Percentiles rank a stretch among this genome's conserved stretches.
phyloP scores from a whole-genome alignment of 1,284 basidiomycete genomes.

The Cronartium ribicola region DNA sequence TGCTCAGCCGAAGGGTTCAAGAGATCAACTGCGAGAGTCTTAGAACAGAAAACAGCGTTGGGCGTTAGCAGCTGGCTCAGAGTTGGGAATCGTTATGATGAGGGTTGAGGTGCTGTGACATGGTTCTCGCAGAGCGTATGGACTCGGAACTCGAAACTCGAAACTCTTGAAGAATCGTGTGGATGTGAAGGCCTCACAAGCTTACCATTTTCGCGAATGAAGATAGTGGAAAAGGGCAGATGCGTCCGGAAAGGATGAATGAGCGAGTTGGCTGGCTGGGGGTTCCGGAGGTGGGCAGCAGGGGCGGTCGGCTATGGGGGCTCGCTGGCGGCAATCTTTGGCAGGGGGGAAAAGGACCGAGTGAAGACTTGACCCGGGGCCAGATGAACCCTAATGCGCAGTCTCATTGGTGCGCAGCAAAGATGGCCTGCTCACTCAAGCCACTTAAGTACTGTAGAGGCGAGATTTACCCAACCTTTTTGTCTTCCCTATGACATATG shows the following conservation, averaged over 20 bases:
- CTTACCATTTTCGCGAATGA: neutral
- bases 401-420: neutral
- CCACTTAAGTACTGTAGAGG: too few species aligned
- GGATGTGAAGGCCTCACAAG: neutral
- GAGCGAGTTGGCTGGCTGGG: neutral
- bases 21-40: slow-evolving; percentile 98
- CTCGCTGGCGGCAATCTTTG: too few species aligned
- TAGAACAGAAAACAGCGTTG: neutral
- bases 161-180: neutral
- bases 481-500: too few species aligned
- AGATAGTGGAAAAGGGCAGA: neutral
- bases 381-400: neutral
- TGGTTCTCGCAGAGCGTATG: neutral
- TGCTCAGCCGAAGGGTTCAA: slow-evolving; percentile 88
- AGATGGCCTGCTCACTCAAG: neutral
- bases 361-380: neutral
- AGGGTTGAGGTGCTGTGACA: neutral
- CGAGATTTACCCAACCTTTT: too few species aligned
- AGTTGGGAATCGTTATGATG: neutral
- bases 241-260: too few species aligned
- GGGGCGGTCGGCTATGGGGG: neutral
- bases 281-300: neutral
- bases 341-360: neutral
- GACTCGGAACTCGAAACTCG: neutral
- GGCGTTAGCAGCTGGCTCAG: neutral